These are phyloP conservation scores for Saccharomyces hybrid DNA, from an alignment of 1,139 yeast species.

Conservation along the genomic window DNA sequence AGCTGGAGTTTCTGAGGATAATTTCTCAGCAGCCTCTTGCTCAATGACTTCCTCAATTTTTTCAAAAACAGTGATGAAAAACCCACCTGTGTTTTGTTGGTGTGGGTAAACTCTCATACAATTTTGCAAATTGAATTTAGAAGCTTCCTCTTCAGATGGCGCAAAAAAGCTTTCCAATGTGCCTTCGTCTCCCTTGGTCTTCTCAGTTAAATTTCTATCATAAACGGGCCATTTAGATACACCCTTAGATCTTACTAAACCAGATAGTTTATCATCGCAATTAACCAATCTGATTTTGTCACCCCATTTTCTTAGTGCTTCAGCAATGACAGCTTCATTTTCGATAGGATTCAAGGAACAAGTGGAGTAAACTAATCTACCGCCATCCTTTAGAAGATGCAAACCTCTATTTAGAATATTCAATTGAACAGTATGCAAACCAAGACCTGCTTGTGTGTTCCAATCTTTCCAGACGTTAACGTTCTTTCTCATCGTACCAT, in stretches of 20 bases:
- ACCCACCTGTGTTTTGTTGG: constrained; percentile 96
- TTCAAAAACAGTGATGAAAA: constrained; percentile 89
- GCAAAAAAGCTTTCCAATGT: constrained; percentile 64
- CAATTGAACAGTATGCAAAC: constrained; percentile 79
- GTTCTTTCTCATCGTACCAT: constrained; percentile 97
- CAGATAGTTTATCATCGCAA: constrained; percentile 66
- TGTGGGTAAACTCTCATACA: constrained; percentile 96
- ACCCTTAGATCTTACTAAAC: constrained; percentile 69
- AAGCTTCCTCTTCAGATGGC: constrained; percentile 67
- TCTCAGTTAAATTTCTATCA: constrained; percentile 65
- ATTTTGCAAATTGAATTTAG: constrained; percentile 54
- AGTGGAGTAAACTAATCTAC: constrained; percentile 91
- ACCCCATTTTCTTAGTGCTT: constrained; percentile 78
- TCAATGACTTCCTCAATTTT: constrained; percentile 40
- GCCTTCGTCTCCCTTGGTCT: constrained; percentile 41
- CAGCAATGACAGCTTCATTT: constrained; percentile 94
- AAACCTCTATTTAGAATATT: constrained; percentile 86
- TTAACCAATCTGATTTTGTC: constrained; percentile 61
- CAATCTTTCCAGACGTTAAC: constrained; percentile 95
- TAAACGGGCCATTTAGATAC: constrained; percentile 75
- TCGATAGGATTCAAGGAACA: constrained; percentile 95
- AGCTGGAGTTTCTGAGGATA: constrained; percentile 6
- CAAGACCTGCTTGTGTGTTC: constrained; percentile 81
- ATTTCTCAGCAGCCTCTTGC: constrained; percentile 13
- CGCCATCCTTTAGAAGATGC: constrained; percentile 81